Conservation (phyloP, 2,329 filamentous ascomycete species). For the Didymella arachidicola region DNA sequence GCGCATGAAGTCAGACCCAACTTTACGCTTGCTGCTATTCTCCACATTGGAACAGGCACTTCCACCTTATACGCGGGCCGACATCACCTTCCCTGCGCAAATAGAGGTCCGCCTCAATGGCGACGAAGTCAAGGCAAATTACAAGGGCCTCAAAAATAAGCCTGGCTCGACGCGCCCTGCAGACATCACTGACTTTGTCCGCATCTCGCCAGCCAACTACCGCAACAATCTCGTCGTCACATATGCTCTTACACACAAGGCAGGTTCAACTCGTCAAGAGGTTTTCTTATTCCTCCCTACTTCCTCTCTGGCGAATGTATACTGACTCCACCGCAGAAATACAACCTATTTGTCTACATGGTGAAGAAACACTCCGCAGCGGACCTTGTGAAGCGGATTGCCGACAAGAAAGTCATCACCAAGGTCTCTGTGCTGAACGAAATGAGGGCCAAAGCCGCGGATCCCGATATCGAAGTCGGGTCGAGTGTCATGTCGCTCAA, state of each 20-base stretch:
- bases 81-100: slow-evolving; percentile 90
- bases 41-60: slow-evolving; percentile 69
- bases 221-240: slow-evolving; percentile 83
- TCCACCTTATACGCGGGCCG: slow-evolving; percentile 52
- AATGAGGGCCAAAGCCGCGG: slow-evolving; percentile 79
- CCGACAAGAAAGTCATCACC: slow-evolving; percentile 73
- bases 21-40: slow-evolving; percentile 80
- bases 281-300: slow-evolving; percentile 23
- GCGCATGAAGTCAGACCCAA: slow-evolving; percentile 66
- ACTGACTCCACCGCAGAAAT: slow-evolving; percentile 48
- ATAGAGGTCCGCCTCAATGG: slow-evolving; percentile 91
- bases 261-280: slow-evolving; percentile 52
- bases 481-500: slow-evolving; percentile 90
- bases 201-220: slow-evolving; percentile 72
- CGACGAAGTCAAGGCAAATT: slow-evolving; percentile 88
- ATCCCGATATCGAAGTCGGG: slow-evolving; percentile 87
- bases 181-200: slow-evolving; percentile 82
- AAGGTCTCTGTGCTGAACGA: slow-evolving; percentile 84
- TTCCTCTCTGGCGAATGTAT: background rate
- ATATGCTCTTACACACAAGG: slow-evolving; percentile 91
- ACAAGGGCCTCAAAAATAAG: slow-evolving; percentile 94
- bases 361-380: slow-evolving; percentile 77
- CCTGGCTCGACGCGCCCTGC: slow-evolving; percentile 92
- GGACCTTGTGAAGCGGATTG: slow-evolving; percentile 73
- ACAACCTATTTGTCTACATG: slow-evolving; percentile 71